Evolutionary conservation across 345 rosid genomes (phyloP), one percentile per base, ranked within the genome.

Genomic region (Lepidium didymum): DNA sequence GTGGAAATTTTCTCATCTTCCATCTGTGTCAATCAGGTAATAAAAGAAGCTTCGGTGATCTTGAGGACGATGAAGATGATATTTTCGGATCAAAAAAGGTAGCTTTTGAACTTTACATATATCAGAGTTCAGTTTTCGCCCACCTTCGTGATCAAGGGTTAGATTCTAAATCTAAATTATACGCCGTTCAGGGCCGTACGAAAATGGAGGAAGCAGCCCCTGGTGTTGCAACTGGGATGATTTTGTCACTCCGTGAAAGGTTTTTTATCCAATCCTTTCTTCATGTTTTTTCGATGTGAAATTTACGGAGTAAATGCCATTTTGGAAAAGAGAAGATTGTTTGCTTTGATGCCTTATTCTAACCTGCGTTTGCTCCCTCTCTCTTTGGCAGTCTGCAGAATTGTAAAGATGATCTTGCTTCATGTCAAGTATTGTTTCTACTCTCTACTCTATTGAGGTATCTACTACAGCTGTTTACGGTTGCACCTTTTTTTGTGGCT

Each of bases 1-100:
- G 9, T 64, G 14, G 10, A 13, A 18, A 25, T 49, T 49, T 52
- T 21, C 34, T 67, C 68, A 74, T 6, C 27, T 44, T 18, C 19
- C 29, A 14, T 54, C 15, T 3, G 7, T 54, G 10, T 6, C 1
- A 37, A 21, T 18, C 74, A 87, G 96, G 89, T 62, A 75, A 15
- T 65, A 91, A 87, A 84, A 86, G 96, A 82, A 81, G 84, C 69
- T 94, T 86, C 62, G 91, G 81, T 54, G 99, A 91, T 49, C 75
- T 88, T 23, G 99, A 89, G 64, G 96, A 91, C 58, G 99, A 94
- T 4, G 99, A 91, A 62, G 99, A 91, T 56, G 97, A 88, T 50
- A 77, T 91, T 29, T 89, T 91, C 73, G 87, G 90, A 61, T 80
- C 97, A 14, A 87, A 87, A 69, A 87, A 86, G 91, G 96, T 91